Percentiles rank a stretch among this genome's conserved stretches.
Evolutionary conservation across 192 early-diverging fungal species (phyloP).

Genomic region (Irineochytrium annulatum): DNA sequence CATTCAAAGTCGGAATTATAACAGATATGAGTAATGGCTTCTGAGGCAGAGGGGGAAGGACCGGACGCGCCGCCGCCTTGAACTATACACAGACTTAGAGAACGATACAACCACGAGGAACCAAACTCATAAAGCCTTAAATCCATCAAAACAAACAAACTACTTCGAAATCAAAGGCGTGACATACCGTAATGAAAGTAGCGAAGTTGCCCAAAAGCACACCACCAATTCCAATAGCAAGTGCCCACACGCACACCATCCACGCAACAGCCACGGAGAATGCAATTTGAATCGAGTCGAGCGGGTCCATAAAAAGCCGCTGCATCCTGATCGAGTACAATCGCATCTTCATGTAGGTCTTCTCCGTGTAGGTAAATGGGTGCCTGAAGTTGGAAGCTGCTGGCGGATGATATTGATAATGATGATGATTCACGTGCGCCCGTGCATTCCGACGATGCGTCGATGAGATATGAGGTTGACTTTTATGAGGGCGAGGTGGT

Average conservation of each 20-base stretch:
- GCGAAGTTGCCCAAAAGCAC: not conserved
- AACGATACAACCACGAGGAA: too few relatives aligned
- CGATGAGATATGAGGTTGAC: too few relatives aligned
- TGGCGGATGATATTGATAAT: too few relatives aligned
- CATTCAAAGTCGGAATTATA: not conserved
- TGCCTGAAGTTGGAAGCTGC: too few relatives aligned
- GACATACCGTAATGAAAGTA: not conserved
- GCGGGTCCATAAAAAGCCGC: not conserved
- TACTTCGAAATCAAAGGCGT: not conserved
- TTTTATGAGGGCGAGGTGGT: too few relatives aligned
- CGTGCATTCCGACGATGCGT: too few relatives aligned
- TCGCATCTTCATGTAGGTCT: not conserved
- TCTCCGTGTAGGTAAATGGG: not conserved
- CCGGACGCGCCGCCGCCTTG: not conserved
- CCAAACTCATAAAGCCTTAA: too few relatives aligned
- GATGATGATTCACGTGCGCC: too few relatives aligned
- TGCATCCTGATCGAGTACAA: not conserved
- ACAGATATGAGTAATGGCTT: not conserved
- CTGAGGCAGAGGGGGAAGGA: not conserved
- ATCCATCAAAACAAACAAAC: too few relatives aligned
- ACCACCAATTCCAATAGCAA: not conserved
- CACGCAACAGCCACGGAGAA: not conserved
- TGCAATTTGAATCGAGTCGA: not conserved
- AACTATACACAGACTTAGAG: not conserved
- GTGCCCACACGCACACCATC: not conserved